These are phyloP conservation scores for Ceratocystis huliohia DNA, from an alignment of 2,329 filamentous ascomycete genomes.

Conservation along the genomic window DNA sequence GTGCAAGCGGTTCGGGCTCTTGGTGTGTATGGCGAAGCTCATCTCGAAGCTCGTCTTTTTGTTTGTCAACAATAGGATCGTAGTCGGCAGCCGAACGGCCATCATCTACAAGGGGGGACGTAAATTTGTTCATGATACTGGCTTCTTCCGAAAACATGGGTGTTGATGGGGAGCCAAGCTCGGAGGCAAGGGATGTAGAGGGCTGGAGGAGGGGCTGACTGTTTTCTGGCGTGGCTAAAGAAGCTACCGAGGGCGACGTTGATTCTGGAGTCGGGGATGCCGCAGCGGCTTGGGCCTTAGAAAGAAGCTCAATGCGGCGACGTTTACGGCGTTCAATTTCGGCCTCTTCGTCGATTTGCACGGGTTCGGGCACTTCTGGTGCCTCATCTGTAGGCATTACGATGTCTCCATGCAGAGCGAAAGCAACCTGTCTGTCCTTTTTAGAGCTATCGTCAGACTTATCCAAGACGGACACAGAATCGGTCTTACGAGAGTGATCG, in stretches of 20 bases:
- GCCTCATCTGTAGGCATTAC: slow-evolving; percentile 16
- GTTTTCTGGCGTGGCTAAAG: neutral
- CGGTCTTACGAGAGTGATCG: slow-evolving; percentile 34
- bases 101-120: slow-evolving; percentile 35
- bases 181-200: slow-evolving; percentile 30
- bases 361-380: slow-evolving; percentile 31
- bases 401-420: slow-evolving; percentile 13
- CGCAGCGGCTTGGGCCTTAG: slow-evolving; percentile 64
- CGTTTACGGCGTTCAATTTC: slow-evolving; percentile 76
- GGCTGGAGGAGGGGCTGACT: slow-evolving; percentile 27
- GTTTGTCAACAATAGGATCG: slow-evolving; percentile 78
- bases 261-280: slow-evolving; percentile 49
- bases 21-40: slow-evolving; percentile 41
- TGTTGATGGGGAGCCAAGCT: neutral
- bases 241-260: slow-evolving; percentile 36
- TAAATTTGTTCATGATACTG: slow-evolving; percentile 13
- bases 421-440: slow-evolving; percentile 19
- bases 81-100: slow-evolving; percentile 88
- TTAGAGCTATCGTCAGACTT: slow-evolving; percentile 38
- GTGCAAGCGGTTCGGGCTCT: neutral
- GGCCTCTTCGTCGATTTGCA: slow-evolving; percentile 64
- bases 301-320: slow-evolving; percentile 70
- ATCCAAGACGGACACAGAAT: slow-evolving; percentile 20
- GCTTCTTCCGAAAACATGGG: slow-evolving; percentile 17
- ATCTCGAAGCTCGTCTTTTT: slow-evolving; percentile 64